Evolutionary conservation across 2,329 filamentous ascomycete genomes (phyloP).

Genomic region (Nigrograna mackinnonii): DNA sequence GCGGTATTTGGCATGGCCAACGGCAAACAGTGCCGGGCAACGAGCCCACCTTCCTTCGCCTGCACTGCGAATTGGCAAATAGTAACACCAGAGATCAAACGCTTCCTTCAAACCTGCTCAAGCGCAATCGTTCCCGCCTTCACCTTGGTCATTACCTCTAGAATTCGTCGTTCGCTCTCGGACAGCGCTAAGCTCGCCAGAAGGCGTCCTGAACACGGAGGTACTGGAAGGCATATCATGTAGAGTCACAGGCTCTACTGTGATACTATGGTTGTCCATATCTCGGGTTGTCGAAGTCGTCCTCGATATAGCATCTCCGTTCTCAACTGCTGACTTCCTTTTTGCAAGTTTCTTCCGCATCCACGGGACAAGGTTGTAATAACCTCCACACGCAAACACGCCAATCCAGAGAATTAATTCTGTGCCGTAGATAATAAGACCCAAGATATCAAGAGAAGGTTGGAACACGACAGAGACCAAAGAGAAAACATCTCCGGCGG

Average conservation of each 20-base stretch:
- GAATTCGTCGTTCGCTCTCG: constrained; percentile 18
- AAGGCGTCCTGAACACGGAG: constrained; percentile 65
- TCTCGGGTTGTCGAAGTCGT: no score
- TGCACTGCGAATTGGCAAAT: no score
- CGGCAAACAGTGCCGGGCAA: no score
- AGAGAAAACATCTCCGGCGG: constrained; percentile 69
- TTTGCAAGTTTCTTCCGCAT: constrained; percentile 41
- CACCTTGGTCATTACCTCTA: no score
- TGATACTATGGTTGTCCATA: no score
- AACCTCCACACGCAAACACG: constrained; percentile 66
- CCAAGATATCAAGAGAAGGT: constrained; percentile 60
- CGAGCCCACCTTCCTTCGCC: no score
- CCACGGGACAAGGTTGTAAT: constrained; percentile 68
- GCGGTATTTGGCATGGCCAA: no score
- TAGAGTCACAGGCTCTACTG: constrained; percentile 38
- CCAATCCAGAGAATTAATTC: constrained; percentile 70
- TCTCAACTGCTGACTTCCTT: no score
- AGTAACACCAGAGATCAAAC: no score
- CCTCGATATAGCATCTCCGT: no score
- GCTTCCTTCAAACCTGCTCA: no score
- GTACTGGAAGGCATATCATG: constrained; percentile 62
- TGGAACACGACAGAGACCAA: constrained; percentile 68
- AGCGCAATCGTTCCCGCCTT: no score
- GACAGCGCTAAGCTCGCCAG: constrained; percentile 38
- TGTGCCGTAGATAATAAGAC: constrained; percentile 68